Conservation (phyloP, 169 alveolate genomes). For the Babesia ovata region DNA sequence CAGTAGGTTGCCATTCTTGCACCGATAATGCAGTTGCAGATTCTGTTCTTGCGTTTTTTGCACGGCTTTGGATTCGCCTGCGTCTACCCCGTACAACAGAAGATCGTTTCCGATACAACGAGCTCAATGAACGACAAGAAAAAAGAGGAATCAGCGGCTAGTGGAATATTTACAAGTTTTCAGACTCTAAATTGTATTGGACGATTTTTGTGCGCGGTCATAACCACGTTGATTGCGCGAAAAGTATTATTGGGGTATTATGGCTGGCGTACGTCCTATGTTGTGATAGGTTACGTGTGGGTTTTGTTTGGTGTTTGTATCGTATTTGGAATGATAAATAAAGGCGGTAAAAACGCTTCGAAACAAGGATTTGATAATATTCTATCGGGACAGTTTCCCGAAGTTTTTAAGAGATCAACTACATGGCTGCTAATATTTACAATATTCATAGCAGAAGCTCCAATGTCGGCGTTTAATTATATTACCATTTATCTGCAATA, state of each 20-base stretch:
- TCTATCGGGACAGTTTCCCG: not conserved
- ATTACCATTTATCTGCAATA: conserved; percentile 88
- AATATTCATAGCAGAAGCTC: conserved; percentile 82
- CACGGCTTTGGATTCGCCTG: conserved; percentile 56
- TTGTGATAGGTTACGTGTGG: conserved; percentile 35
- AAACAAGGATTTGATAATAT: conserved; percentile 12
- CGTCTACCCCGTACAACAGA: conserved; percentile 33
- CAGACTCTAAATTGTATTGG: conserved; percentile 43
- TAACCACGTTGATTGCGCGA: conserved; percentile 21
- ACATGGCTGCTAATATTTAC: not conserved
- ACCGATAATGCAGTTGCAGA: not conserved
- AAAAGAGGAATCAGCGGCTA: no score
- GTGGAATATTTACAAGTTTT: conserved; percentile 10
- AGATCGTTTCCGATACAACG: conserved; percentile 8
- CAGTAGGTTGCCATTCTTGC: conserved; percentile 12
- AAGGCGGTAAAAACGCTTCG: not conserved
- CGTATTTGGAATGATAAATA: not conserved
- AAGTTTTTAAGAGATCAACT: conserved; percentile 5
- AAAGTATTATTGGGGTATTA: not conserved
- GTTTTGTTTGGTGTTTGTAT: not conserved
- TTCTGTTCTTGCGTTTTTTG: conserved; percentile 30
- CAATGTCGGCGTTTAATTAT: conserved; percentile 87
- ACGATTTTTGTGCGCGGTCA: conserved; percentile 31
- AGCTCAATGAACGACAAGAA: not conserved
- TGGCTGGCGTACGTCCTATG: conserved; percentile 54